Evolutionary conservation across 257 asterid species (phyloP).

Genomic region (Salvia hispanica): DNA sequence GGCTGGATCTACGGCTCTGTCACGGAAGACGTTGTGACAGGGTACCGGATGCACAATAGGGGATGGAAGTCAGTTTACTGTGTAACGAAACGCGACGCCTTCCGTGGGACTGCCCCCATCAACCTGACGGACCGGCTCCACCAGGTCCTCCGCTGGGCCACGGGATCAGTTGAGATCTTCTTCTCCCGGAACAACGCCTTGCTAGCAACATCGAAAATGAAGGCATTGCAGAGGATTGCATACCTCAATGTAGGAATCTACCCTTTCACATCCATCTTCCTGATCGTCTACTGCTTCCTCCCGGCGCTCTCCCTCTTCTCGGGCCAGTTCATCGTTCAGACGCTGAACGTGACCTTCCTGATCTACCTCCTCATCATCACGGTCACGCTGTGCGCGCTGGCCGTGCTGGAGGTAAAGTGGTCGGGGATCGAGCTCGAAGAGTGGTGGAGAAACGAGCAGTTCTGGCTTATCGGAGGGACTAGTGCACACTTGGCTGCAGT

Average conservation of each 20-base stretch:
- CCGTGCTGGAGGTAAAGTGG: constrained; percentile 68
- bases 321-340: constrained; percentile 65
- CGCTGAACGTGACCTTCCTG: constrained; percentile 53
- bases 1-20: constrained; percentile 75
- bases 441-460: constrained; percentile 71
- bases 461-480: constrained; percentile 64
- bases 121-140: constrained; percentile 70
- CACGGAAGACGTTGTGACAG: constrained; percentile 66
- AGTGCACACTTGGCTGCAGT: constrained; percentile 70
- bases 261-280: constrained; percentile 63
- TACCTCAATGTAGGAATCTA: constrained; percentile 63
- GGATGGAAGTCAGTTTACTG: constrained; percentile 69
- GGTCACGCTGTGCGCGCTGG: constrained; percentile 49
- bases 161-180: constrained; percentile 69
- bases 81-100: constrained; percentile 62
- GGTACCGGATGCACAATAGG: constrained; percentile 64
- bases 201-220: constrained; percentile 53
- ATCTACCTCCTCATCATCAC: constrained; percentile 50
- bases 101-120: constrained; percentile 68
- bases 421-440: constrained; percentile 61
- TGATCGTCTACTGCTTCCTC: constrained; percentile 63
- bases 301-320: constrained; percentile 68
- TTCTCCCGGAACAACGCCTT: constrained; percentile 62
- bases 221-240: constrained; percentile 55
- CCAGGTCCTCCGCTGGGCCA: constrained; percentile 73